Evolutionary conservation across 805 yeast species (phyloP).

Genomic region (Cyberlindnera veronae): DNA sequence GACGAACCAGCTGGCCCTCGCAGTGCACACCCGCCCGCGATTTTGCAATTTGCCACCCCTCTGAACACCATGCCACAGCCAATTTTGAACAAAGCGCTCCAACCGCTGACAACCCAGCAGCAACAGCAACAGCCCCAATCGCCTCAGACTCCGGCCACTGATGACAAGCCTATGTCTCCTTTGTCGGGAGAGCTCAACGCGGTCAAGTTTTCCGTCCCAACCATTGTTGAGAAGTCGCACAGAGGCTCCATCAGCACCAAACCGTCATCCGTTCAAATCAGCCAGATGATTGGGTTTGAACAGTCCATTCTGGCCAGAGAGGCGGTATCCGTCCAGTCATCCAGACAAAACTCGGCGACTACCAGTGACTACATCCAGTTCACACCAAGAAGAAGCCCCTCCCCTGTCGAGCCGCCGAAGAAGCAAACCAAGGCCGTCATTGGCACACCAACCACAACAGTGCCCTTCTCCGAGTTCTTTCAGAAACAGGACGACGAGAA

Average conservation of each 20-base stretch:
- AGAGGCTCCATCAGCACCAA: constrained; percentile 57
- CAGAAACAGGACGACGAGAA: constrained; percentile 77
- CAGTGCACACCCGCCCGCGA: neutral
- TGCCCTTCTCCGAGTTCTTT: constrained; percentile 71
- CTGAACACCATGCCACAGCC: constrained; percentile 14
- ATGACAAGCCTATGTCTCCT: constrained; percentile 12
- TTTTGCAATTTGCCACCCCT: neutral
- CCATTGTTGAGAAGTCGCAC: constrained; percentile 40
- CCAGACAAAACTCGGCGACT: constrained; percentile 28
- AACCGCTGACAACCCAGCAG: constrained; percentile 1
- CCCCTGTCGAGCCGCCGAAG: constrained; percentile 29
- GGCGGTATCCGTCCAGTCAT: constrained; percentile 17
- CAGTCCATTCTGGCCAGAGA: constrained; percentile 12
- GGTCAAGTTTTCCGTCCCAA: constrained; percentile 48
- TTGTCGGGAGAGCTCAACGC: constrained; percentile 14
- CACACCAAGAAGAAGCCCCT: constrained; percentile 17
- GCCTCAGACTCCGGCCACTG: constrained; percentile 1
- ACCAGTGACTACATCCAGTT: constrained; percentile 24
- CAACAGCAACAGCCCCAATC: neutral
- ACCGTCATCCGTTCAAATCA: constrained; percentile 40
- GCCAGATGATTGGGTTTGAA: constrained; percentile 9
- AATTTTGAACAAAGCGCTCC: constrained; percentile 15
- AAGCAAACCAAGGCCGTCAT: constrained; percentile 47
- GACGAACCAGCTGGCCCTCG: neutral
- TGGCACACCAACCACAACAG: constrained; percentile 58